Conservation (phyloP, 768 basidiomycete genomes). For the Suillus alpinus region DNA sequence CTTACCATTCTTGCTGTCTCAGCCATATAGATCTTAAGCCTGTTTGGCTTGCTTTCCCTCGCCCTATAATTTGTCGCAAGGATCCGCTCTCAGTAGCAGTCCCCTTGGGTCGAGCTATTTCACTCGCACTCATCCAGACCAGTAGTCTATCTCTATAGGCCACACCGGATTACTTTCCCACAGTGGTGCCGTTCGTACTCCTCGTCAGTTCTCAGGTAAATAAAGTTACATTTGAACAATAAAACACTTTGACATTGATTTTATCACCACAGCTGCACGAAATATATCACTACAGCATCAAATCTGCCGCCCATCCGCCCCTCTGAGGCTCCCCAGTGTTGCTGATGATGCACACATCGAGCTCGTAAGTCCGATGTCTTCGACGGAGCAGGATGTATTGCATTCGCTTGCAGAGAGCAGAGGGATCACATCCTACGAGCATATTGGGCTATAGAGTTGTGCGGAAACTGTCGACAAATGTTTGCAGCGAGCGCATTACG, state of each 20-base stretch:
- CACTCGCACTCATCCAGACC: no score
- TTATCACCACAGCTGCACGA: neutral
- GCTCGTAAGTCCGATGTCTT: neutral
- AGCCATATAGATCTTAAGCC: no score
- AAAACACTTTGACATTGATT: neutral
- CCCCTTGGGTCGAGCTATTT: no score
- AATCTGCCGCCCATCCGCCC: neutral
- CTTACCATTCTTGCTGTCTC: no score
- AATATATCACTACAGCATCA: neutral
- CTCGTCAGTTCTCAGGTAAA: neutral
- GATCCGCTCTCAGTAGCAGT: no score
- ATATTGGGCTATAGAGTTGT: neutral
- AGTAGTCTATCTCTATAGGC: no score
- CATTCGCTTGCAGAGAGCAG: neutral
- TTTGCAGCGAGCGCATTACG: neutral
- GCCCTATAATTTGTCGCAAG: no score
- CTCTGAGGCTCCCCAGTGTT: neutral
- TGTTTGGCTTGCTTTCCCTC: no score
- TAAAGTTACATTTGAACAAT: neutral
- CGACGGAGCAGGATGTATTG: neutral
- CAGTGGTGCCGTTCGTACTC: neutral
- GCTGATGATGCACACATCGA: neutral
- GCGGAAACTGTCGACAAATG: neutral
- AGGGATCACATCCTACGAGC: neutral
- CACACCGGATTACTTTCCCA: no score